Conservation (phyloP, 306 rosid genomes). For the Phaseolus lunatus region DNA sequence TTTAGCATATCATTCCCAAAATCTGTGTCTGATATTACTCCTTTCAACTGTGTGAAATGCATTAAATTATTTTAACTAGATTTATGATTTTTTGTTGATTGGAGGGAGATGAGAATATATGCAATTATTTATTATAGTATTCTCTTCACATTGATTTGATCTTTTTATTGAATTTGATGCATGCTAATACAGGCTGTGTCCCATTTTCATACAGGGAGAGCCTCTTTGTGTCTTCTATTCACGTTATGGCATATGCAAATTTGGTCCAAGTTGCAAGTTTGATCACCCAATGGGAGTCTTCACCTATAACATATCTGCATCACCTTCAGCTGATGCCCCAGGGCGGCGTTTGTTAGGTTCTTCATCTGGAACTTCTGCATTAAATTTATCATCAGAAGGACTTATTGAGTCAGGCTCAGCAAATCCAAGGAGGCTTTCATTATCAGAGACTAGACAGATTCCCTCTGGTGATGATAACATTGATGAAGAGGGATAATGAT, state of each 20-base stretch:
- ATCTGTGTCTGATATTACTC: slow-evolving; percentile 16
- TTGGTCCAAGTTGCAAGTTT: slow-evolving; percentile 99
- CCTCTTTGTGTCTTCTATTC: slow-evolving; percentile 94
- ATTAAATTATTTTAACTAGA: slow-evolving; percentile 16
- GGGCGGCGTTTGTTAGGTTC: slow-evolving; percentile 78
- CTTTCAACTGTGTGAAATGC: slow-evolving; percentile 30
- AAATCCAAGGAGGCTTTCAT: slow-evolving; percentile 77
- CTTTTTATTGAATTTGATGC: slow-evolving; percentile 28
- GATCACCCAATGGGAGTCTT: slow-evolving; percentile 96
- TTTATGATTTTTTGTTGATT: background rate
- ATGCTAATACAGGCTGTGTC: slow-evolving; percentile 42
- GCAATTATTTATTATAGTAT: slow-evolving; percentile 24
- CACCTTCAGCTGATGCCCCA: slow-evolving; percentile 70
- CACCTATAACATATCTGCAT: slow-evolving; percentile 68
- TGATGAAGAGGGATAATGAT: slow-evolving; percentile 72
- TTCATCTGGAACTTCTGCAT: slow-evolving; percentile 73
- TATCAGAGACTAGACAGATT: slow-evolving; percentile 82
- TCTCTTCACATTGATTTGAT: slow-evolving; percentile 24
- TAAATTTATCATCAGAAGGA: slow-evolving; percentile 85
- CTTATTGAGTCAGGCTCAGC: slow-evolving; percentile 75
- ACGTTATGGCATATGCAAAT: slow-evolving; percentile 98
- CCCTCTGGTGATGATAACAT: slow-evolving; percentile 77
- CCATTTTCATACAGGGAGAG: slow-evolving; percentile 73
- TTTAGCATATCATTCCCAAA: slow-evolving; percentile 29
- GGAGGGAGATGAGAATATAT: slow-evolving; percentile 14